Conservation (phyloP, 345 rosid species). For the Raphanus sativus region DNA sequence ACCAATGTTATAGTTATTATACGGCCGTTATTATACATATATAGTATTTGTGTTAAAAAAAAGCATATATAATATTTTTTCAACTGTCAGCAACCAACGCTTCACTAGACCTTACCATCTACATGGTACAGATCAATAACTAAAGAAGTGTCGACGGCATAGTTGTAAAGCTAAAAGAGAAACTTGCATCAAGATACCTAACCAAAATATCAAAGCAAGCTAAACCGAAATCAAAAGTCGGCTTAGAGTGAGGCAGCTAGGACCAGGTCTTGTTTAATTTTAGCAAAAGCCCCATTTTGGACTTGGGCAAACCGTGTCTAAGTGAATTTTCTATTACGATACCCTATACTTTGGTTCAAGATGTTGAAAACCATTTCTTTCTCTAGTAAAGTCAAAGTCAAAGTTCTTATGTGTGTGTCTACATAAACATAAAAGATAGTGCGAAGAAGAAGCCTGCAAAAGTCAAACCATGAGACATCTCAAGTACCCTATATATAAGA, state of each 20-base stretch:
- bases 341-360: constrained; percentile 22
- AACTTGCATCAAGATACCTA: neutral
- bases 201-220: neutral
- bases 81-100: neutral
- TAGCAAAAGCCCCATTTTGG: constrained; percentile 22
- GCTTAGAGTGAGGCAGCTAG: constrained; percentile 11
- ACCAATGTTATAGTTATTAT: too few species aligned
- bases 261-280: constrained; percentile 1
- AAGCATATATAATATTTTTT: too few species aligned
- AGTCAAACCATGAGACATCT: neutral
- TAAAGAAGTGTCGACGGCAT: neutral
- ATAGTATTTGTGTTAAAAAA: too few species aligned
- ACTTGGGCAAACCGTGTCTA: constrained; percentile 40
- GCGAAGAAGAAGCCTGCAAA: neutral
- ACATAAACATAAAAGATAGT: constrained; percentile 28
- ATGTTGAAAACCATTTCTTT: constrained; percentile 17
- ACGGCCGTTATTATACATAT: too few species aligned
- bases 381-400: constrained; percentile 38
- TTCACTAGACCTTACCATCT: neutral
- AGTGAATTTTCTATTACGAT: constrained; percentile 21
- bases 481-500: neutral
- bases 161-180: neutral
- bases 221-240: neutral
- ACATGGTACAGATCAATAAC: neutral
- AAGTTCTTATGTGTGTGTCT: constrained; percentile 27